A percentile compares a stretch with the other conserved stretches of the same genome.
phyloP scores from a whole-genome alignment of 202 grass and related monocot species.

The Dendrocalamus latiflorus region DNA sequence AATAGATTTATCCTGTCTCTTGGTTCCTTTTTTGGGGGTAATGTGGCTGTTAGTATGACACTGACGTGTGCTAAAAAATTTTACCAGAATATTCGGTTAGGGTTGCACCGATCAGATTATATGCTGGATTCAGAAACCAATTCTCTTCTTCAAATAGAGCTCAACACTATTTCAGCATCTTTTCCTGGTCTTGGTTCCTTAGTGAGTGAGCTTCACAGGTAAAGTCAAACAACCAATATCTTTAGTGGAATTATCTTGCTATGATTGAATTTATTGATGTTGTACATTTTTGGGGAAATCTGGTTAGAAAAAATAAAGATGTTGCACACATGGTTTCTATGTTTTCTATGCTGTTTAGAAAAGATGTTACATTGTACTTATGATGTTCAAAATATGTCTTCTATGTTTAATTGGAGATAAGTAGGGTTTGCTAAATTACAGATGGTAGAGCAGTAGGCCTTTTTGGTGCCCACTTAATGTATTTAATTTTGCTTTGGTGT shows the following conservation, averaged over 20 bases:
- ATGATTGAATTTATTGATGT: not conserved
- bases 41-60: not conserved
- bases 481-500: not conserved
- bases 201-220: constrained; percentile 89
- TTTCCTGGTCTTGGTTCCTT: constrained; percentile 82
- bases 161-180: constrained; percentile 86
- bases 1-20: not conserved
- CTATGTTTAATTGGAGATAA: not conserved
- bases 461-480: not conserved
- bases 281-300: not conserved
- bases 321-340: not conserved
- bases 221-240: not conserved
- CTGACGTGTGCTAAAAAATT: constrained; percentile 16
- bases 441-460: not conserved
- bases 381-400: not conserved
- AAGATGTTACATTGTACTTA: not conserved
- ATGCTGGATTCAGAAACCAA: constrained; percentile 91
- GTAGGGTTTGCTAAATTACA: not conserved
- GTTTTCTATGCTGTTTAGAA: not conserved
- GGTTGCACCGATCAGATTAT: constrained; percentile 95
- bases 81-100: constrained; percentile 78
- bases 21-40: not conserved
- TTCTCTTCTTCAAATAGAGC: too few species aligned
- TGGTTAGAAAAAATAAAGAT: not conserved
- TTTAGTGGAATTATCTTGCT: constrained; percentile 1